Conservation (phyloP, 371 early-diverging fungal genomes). For the Lichtheimia ornata region DNA sequence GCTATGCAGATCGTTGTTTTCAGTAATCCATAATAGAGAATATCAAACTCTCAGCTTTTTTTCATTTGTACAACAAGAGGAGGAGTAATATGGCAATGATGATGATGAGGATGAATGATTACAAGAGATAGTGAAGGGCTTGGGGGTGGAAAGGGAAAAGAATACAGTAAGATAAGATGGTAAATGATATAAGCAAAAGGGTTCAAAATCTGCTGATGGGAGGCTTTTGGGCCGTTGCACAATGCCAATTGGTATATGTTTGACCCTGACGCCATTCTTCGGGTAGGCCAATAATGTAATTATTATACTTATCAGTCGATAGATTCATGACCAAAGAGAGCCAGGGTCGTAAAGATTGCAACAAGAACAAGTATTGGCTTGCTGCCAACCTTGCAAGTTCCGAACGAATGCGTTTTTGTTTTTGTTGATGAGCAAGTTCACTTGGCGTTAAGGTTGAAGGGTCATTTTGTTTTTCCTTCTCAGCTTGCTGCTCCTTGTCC, state of each 20-base stretch:
- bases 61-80: conserved; percentile 7
- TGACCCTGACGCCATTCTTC: conserved; percentile 25
- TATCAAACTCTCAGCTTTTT: conserved; percentile 1
- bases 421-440: neutral
- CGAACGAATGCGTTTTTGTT: conserved; percentile 11
- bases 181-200: no score
- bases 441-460: neutral
- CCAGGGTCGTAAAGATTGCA: conserved; percentile 33
- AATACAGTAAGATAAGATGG: conserved; percentile 4
- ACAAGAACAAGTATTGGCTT: conserved; percentile 25
- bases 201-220: neutral
- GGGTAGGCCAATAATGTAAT: conserved; percentile 19
- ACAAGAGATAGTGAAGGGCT: neutral
- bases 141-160: no score
- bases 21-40: conserved; percentile 9
- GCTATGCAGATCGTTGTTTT: conserved; percentile 52
- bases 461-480: neutral
- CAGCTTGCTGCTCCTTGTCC: conserved; percentile 16
- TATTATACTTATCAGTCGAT: conserved; percentile 17
- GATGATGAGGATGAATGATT: neutral
- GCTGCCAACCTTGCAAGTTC: conserved; percentile 30
- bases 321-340: conserved; percentile 18
- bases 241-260: conserved; percentile 42
- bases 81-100: neutral
- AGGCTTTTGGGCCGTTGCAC: conserved; percentile 38